A percentile compares a stretch with the other conserved stretches of the same genome.
These are phyloP conservation scores for Scenedesmus sp. DNA, from an alignment of 163 green algal species.

Conservation along the genomic window DNA sequence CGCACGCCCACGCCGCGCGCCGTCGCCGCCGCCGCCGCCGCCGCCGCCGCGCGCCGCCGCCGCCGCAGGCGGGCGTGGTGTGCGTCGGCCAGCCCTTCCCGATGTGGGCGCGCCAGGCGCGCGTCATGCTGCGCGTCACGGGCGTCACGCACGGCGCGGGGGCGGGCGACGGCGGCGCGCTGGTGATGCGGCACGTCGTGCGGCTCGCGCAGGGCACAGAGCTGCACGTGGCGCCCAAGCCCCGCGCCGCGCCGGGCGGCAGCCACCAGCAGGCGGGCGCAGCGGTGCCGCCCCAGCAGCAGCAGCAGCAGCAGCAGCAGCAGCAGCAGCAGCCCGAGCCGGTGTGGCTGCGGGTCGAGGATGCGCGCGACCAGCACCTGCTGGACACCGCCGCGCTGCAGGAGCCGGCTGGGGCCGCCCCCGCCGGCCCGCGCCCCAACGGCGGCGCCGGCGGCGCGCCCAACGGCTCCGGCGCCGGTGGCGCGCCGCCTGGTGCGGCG, in stretches of 20 bases:
- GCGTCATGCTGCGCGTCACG: constrained; percentile 60
- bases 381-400: constrained; percentile 41
- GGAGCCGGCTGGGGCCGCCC: neutral
- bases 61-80: constrained; percentile 74
- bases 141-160: constrained; percentile 12
- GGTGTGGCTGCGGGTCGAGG: constrained; percentile 48
- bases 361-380: constrained; percentile 43
- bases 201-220: constrained; percentile 71
- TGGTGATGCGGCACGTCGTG: constrained; percentile 32
- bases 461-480: no score
- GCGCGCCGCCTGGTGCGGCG: no score
- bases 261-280: no score
- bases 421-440: neutral
- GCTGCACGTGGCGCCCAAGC: constrained; percentile 78
- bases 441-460: no score
- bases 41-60: neutral
- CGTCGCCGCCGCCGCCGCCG: constrained; percentile 3
- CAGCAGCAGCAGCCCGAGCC: constrained; percentile 20
- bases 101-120: constrained; percentile 68
- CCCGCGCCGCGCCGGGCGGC: constrained; percentile 40
- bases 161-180: constrained; percentile 18
- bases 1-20: neutral
- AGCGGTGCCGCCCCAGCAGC: neutral
- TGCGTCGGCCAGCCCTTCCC: constrained; percentile 69
- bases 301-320: constrained; percentile 5